Evolutionary conservation across 2,329 filamentous ascomycete species (phyloP).

Genomic region (Aspergillus awamori): DNA sequence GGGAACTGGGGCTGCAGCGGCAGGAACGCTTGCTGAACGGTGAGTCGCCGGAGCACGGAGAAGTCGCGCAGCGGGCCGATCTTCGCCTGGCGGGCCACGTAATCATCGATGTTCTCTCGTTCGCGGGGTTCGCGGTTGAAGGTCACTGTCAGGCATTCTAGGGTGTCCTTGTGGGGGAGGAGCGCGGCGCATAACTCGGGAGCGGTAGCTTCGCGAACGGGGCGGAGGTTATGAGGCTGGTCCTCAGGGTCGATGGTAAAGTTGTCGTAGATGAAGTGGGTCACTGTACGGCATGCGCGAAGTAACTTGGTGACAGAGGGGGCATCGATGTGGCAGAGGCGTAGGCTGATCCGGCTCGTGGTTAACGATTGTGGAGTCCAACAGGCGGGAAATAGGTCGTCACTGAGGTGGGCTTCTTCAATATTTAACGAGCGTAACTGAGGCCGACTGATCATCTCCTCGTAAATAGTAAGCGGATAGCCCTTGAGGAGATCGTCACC

Average conservation of each 20-base stretch:
- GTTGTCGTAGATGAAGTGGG: conserved; percentile 17
- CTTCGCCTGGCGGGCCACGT: conserved; percentile 12
- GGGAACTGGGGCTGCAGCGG: conserved; percentile 26
- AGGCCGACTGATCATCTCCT: conserved; percentile 17
- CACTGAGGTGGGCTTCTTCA: conserved; percentile 21
- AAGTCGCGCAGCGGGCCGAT: conserved; percentile 27
- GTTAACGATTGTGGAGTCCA: conserved; percentile 15
- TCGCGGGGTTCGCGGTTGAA: conserved; percentile 9
- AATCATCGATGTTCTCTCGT: conserved; percentile 8
- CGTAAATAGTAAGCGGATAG: conserved; percentile 16
- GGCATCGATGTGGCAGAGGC: conserved; percentile 17
- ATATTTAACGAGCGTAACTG: conserved; percentile 11
- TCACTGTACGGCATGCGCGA: conserved; percentile 20
- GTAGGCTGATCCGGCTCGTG: conserved; percentile 12
- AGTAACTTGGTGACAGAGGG: conserved; percentile 14
- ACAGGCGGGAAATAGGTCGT: conserved; percentile 11
- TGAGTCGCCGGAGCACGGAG: conserved; percentile 18
- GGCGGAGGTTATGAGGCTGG: neutral
- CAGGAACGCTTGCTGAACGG: conserved; percentile 24
- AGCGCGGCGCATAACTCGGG: conserved; percentile 18
- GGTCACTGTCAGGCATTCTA: conserved; percentile 21
- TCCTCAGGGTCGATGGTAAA: conserved; percentile 8
- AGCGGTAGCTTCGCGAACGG: conserved; percentile 19
- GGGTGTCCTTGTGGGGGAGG: conserved; percentile 24
- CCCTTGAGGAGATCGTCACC: neutral